Base-by-base conservation (phyloP, 352 stramenopile species). In the Thalassiosira gravida region DNA sequence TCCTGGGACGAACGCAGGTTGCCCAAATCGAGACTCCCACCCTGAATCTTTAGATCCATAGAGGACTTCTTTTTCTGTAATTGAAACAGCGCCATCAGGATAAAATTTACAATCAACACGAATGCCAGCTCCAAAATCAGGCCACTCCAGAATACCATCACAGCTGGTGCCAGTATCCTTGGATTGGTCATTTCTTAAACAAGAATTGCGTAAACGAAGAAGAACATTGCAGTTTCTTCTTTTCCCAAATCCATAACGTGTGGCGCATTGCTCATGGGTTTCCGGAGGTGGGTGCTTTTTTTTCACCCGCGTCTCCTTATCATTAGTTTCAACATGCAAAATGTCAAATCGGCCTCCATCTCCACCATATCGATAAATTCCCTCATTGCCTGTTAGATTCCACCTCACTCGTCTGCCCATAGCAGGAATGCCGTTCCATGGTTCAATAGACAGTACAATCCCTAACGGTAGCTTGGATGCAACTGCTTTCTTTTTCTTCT, bases 281-380 rank as follows among this genome's bases (percentile, higher is more conserved):
- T 94, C 89, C 22, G 88, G 86, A 55, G 83, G 37, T 44, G 83
- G 87, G 53, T 93, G 77, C 16, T 83, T 75, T 61, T 92, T 92
- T 56, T 74, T 87, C 1, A 94, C 79, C 14, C 85, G 66, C 18
- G 90, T 94, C 53, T 74, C 50, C 24, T 91, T 92, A 20, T 93
- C 80, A 58, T 94, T 95, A 5, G 85, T 57, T 67, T 93, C 87
- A 42, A 94, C 81, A 65, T 95, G 90, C 42, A 80, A 70, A 58
- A 95, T 82, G 67, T 95, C 90, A 85, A 90, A 93, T 11, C 80
- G 66, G 2, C 90, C 90, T 44, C 89, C 86, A 85, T 93, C 88
- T 66, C 87, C 87, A 16, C 90, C 90, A 82, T 90, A 94, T 18
- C 90, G 63, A 86, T 95, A 95, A 53, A 94, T 35, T 53, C 77